Evolutionary conservation across 2,329 filamentous ascomycete species (phyloP).

Genomic region (Fusarium avenaceum): DNA sequence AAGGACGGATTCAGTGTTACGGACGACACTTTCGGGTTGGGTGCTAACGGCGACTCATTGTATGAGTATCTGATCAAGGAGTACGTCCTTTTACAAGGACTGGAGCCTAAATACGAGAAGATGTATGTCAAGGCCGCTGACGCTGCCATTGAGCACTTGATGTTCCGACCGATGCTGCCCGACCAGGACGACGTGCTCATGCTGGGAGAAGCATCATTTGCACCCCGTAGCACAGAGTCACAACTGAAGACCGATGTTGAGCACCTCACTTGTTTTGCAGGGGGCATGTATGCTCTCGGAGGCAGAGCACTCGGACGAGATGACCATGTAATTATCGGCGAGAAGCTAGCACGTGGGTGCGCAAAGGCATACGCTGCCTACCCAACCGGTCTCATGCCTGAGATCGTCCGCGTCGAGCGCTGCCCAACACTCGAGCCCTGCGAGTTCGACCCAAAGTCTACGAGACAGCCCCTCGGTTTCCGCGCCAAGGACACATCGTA

Average conservation of each 20-base stretch:
- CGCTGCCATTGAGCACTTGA: slow-evolving; percentile 69
- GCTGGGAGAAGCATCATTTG: slow-evolving; percentile 60
- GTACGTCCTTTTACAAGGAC: slow-evolving; percentile 74
- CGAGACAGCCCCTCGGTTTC: slow-evolving; percentile 34
- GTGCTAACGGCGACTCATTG: slow-evolving; percentile 68
- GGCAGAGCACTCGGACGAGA: slow-evolving; percentile 66
- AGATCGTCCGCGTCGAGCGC: slow-evolving; percentile 65
- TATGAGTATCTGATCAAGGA: slow-evolving; percentile 77
- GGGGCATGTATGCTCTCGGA: slow-evolving; percentile 74
- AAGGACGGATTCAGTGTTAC: slow-evolving; percentile 48
- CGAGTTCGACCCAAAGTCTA: slow-evolving; percentile 32
- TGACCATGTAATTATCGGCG: slow-evolving; percentile 68
- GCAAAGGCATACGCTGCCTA: slow-evolving; percentile 72
- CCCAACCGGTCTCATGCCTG: slow-evolving; percentile 73
- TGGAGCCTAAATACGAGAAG: slow-evolving; percentile 54
- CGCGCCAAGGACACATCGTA: slow-evolving; percentile 37
- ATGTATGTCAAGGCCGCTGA: slow-evolving; percentile 64
- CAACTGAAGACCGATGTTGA: slow-evolving; percentile 56
- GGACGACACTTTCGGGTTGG: slow-evolving; percentile 58
- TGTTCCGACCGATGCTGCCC: slow-evolving; percentile 76
- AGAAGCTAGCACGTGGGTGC: slow-evolving; percentile 72
- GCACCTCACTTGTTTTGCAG: slow-evolving; percentile 74
- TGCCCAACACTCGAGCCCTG: slow-evolving; percentile 49
- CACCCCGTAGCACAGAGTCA: slow-evolving; percentile 46
- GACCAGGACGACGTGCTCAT: slow-evolving; percentile 71